Evolutionary conservation across 2,329 filamentous ascomycete species (phyloP).

Genomic region (Fusarium phyllophilum): DNA sequence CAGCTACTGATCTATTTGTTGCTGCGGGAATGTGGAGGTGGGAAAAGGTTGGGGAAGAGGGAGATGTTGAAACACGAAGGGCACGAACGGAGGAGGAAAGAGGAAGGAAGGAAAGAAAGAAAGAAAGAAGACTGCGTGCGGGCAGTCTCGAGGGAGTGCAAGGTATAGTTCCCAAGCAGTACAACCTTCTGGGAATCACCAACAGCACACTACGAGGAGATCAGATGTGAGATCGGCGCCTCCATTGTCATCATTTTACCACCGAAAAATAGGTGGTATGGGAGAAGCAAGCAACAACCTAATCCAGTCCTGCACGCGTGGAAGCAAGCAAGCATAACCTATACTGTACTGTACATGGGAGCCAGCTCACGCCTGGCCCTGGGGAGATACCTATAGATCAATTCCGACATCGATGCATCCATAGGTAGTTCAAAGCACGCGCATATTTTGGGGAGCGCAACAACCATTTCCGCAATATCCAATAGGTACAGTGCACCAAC

Average conservation of each 20-base stretch:
- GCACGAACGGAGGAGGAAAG: conserved; percentile 27
- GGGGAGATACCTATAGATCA: background rate
- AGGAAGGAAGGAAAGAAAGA: conserved; percentile 24
- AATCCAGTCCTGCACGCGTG: background rate
- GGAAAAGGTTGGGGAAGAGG: conserved; percentile 24
- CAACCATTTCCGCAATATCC: background rate
- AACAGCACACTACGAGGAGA: conserved; percentile 21
- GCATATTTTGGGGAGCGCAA: conserved; percentile 14
- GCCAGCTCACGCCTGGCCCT: background rate
- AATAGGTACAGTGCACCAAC: background rate
- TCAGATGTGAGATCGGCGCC: conserved; percentile 40
- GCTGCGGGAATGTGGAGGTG: conserved; percentile 27
- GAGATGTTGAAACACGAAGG: conserved; percentile 26
- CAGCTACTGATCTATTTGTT: conserved; percentile 28
- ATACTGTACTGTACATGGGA: background rate
- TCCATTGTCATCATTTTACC: conserved; percentile 26
- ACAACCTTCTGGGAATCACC: conserved; percentile 30
- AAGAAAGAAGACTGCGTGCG: conserved; percentile 25
- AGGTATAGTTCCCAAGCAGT: conserved; percentile 22
- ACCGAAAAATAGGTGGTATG: conserved; percentile 12
- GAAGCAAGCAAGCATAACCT: background rate
- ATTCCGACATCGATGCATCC: conserved; percentile 23
- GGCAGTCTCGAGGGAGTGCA: conserved; percentile 5
- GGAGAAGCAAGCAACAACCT: conserved; percentile 10
- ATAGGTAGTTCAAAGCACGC: conserved; percentile 1